These are phyloP conservation scores for Boletus pseudo-olivaceus DNA, from an alignment of 768 basidiomycete genomes.

Conservation along the genomic window DNA sequence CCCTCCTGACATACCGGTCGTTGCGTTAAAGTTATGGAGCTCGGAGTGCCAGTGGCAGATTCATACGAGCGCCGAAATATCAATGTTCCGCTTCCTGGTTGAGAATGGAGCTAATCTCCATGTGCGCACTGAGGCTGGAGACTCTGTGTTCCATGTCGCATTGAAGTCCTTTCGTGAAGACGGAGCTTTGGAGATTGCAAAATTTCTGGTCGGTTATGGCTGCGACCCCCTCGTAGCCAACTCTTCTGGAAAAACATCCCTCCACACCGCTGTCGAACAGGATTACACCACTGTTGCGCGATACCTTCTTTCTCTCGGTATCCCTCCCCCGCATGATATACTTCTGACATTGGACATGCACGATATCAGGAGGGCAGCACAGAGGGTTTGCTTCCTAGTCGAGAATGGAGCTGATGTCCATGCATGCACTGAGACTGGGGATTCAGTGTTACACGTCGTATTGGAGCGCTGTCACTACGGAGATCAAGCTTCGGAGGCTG, in stretches of 20 bases:
- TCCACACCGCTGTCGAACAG: too few species aligned
- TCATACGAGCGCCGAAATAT: too few species aligned
- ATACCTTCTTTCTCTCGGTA: too few species aligned
- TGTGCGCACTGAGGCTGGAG: neutral
- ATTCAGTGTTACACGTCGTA: neutral
- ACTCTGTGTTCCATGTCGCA: neutral
- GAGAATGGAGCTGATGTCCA: neutral
- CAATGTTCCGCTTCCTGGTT: neutral
- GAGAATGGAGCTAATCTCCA: neutral
- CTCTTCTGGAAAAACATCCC: too few species aligned
- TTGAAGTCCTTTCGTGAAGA: neutral
- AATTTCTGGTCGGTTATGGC: neutral
- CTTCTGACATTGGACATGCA: too few species aligned
- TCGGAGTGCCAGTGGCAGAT: too few species aligned
- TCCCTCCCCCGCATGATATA: too few species aligned
- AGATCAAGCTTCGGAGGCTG: too few species aligned
- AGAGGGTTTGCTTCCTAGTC: neutral
- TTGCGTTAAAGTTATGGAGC: neutral
- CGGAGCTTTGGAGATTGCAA: neutral
- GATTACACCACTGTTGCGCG: too few species aligned
- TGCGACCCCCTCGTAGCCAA: too few species aligned
- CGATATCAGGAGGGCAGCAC: too few species aligned
- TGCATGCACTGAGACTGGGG: neutral
- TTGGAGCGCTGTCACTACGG: neutral
- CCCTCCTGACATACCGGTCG: neutral